phyloP scores from a whole-genome alignment of 2,329 filamentous ascomycete species.

The Pezicula rhizophila region DNA sequence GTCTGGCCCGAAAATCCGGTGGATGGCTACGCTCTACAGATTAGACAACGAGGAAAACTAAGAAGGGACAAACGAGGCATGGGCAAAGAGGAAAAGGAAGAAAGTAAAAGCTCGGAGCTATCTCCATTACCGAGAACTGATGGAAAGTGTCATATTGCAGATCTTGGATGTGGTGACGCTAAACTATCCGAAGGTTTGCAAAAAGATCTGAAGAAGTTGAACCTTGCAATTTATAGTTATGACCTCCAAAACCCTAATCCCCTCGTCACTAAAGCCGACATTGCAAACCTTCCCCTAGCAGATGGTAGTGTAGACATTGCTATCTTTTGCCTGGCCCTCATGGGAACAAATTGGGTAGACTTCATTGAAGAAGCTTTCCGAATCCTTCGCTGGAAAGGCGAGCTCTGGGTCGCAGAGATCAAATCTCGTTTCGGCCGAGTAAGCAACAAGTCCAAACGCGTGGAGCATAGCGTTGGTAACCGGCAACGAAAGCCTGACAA shows the following conservation, averaged over 20 bases:
- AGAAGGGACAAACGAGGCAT: slow-evolving; percentile 22
- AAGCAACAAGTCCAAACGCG: slow-evolving; percentile 35
- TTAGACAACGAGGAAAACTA: slow-evolving; percentile 61
- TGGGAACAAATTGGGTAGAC: slow-evolving; percentile 98
- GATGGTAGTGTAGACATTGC: slow-evolving; percentile 77
- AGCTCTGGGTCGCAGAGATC: slow-evolving; percentile 96
- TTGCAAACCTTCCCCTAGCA: slow-evolving; percentile 71
- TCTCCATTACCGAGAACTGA: slow-evolving; percentile 61
- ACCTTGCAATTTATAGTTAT: slow-evolving; percentile 73
- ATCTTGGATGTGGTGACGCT: slow-evolving; percentile 91
- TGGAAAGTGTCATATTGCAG: slow-evolving; percentile 73
- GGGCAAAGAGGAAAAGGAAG: slow-evolving; percentile 15
- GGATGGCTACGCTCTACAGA: slow-evolving; percentile 71
- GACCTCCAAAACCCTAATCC: slow-evolving; percentile 75
- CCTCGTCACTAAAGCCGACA: slow-evolving; percentile 82
- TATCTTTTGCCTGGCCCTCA: slow-evolving; percentile 92
- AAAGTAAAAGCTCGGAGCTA: slow-evolving; percentile 14
- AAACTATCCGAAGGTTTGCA: slow-evolving; percentile 67
- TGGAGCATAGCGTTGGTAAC: slow-evolving; percentile 68
- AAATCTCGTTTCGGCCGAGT: slow-evolving; percentile 80
- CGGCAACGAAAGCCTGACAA: slow-evolving; percentile 51
- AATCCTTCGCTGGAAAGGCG: slow-evolving; percentile 85
- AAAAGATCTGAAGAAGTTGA: slow-evolving; percentile 56
- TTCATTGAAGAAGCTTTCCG: slow-evolving; percentile 96
- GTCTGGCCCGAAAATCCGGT: slow-evolving; percentile 97